Base-by-base conservation (phyloP, 2,329 filamentous ascomycete species). In the Cryphonectria naterciae region DNA sequence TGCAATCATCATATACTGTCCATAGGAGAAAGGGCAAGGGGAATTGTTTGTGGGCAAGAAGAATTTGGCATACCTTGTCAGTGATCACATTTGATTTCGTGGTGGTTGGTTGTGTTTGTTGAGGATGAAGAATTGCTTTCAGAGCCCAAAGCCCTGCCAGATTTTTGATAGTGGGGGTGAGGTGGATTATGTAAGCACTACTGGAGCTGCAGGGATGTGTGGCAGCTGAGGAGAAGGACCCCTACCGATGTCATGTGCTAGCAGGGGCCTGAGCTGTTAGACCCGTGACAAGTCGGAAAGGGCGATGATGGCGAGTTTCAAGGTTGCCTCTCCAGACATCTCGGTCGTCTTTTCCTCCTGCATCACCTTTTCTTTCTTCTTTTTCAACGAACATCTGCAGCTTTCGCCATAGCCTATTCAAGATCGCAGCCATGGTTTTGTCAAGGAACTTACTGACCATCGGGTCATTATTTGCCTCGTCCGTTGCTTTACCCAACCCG, bases 391-490 rank as follows among this genome's bases (percentile, higher is more conserved):
- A 49, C 22, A 49, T 35, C 56, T 17, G 4, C 41, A 35, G 13
- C 39, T 5, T 28, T n/a, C 35, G n/a, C 2, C n/a, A 49, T 49
- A 10, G n/a, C 10, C 5, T 58, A 39, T 11, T 43, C 19, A 56
- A 19, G 28, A 17, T 15, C 46, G 28, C 32, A 13, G 43, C 54
- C 49, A 80, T 80, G 80, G 75, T 77, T n/a, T 68, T 78, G 15
- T 69, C 72, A 5, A 75, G 70, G 15, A 73, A 75, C 4, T 49
- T 78, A 19, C 69, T 79, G 67, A 75, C 77, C 10, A 73, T 78
- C 61, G 80, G 78, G 68, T 79, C 77, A 58, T 74, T 80, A 39
- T 74, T 82, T 65, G 75, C 78, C 68, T 74, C 78, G 35, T 76
- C 79, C 52, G 75, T 81, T n/a, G 80, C 80, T 54, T 74, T 79